phyloP scores from a whole-genome alignment of 352 stramenopile species.

The Phytophthora tubulina region DNA sequence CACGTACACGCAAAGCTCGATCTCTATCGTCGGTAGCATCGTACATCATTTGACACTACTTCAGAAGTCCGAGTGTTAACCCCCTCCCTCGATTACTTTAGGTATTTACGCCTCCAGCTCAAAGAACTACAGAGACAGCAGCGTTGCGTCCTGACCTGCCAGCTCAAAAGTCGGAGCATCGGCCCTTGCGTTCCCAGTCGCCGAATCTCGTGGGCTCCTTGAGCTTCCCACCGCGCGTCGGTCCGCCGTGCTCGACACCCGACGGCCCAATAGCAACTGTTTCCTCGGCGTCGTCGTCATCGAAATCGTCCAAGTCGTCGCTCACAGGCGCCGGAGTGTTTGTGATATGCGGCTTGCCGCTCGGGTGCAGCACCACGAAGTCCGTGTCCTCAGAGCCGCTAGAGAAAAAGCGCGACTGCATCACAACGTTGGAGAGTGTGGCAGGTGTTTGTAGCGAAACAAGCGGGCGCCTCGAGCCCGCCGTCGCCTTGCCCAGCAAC shows the following conservation, averaged over 20 bases:
- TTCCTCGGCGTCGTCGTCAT: slow-evolving; percentile 94
- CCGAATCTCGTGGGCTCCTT: slow-evolving; percentile 97
- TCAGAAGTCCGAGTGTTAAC: too few species aligned
- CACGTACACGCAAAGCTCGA: too few species aligned
- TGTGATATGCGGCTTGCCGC: slow-evolving; percentile 33
- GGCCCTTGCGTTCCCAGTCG: slow-evolving; percentile 98
- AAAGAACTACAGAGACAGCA: too few species aligned
- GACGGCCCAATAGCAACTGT: slow-evolving; percentile 93
- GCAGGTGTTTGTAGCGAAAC: background rate
- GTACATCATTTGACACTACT: too few species aligned
- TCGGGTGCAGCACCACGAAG: slow-evolving; percentile 47
- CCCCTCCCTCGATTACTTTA: too few species aligned
- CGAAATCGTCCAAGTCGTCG: slow-evolving; percentile 39
- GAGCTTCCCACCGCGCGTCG: slow-evolving; percentile 92
- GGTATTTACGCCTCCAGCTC: too few species aligned
- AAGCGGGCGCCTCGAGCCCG: slow-evolving; percentile 6
- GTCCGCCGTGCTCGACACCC: slow-evolving; percentile 94
- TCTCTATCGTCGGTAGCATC: too few species aligned
- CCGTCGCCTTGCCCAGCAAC: slow-evolving; percentile 1
- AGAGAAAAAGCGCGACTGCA: slow-evolving; percentile 41
- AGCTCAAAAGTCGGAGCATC: slow-evolving; percentile 95
- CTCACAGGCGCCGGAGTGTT: slow-evolving; percentile 22
- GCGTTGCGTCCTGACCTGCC: background rate
- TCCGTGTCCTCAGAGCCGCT: slow-evolving; percentile 41
- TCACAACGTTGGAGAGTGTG: background rate